phyloP scores from a whole-genome alignment of 164 flowering plant genomes.

The Vitis amurensis region DNA sequence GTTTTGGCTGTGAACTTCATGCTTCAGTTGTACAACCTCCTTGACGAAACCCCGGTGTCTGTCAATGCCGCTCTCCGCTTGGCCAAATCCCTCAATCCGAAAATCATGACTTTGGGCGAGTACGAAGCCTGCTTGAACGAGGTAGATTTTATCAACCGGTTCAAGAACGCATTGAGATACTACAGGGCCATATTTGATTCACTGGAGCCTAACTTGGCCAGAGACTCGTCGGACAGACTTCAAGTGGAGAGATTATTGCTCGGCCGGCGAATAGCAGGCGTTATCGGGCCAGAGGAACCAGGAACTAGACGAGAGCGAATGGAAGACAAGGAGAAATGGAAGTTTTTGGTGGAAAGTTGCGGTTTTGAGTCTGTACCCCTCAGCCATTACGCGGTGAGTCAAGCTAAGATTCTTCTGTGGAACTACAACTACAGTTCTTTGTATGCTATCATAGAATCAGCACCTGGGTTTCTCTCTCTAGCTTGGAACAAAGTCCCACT shows the following conservation, averaged over 20 bases:
- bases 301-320: slow-evolving; percentile 49
- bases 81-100: slow-evolving; percentile 69
- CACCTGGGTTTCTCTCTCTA: slow-evolving; percentile 74
- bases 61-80: slow-evolving; percentile 55
- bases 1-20: slow-evolving; percentile 79
- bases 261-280: slow-evolving; percentile 57
- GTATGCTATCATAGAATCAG: slow-evolving; percentile 59
- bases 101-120: slow-evolving; percentile 79
- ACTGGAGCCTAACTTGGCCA: slow-evolving; percentile 63
- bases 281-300: slow-evolving; percentile 48
- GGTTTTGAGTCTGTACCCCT: slow-evolving; percentile 61
- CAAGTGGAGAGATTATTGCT: slow-evolving; percentile 60
- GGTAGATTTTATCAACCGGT: slow-evolving; percentile 50
- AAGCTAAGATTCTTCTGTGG: slow-evolving; percentile 82
- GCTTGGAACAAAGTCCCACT: slow-evolving; percentile 82
- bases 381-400: slow-evolving; percentile 87
- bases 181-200: slow-evolving; percentile 85
- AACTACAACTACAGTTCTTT: slow-evolving; percentile 67
- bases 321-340: slow-evolving; percentile 76
- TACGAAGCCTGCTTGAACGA: slow-evolving; percentile 70
- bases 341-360: slow-evolving; percentile 55
- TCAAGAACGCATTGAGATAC: slow-evolving; percentile 63
- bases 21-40: slow-evolving; percentile 76
- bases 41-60: slow-evolving; percentile 49
- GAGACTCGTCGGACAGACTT: slow-evolving; percentile 63